phyloP scores from a whole-genome alignment of 2,329 filamentous ascomycete species.

The Fusarium secorum region DNA sequence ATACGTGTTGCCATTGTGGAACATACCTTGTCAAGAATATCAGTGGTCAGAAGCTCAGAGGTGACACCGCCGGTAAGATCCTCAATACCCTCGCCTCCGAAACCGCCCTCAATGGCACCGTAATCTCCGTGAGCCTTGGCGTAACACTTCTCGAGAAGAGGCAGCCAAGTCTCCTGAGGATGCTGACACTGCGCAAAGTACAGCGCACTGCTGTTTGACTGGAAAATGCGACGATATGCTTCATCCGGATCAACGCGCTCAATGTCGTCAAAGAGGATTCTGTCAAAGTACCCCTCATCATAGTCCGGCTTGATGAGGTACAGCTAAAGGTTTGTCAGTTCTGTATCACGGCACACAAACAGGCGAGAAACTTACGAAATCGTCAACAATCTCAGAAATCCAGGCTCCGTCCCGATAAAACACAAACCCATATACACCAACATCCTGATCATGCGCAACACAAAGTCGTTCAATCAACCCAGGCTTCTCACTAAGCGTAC shows the following conservation, averaged over 20 bases:
- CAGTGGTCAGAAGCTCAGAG: conserved; percentile 69
- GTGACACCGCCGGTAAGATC: conserved; percentile 72
- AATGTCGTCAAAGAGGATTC: conserved; percentile 53
- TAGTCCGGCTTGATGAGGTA: conserved; percentile 67
- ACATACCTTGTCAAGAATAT: conserved; percentile 76
- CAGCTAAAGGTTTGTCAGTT: conserved; percentile 44
- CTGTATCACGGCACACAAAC: not conserved
- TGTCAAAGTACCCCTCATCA: conserved; percentile 62
- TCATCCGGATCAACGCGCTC: conserved; percentile 62
- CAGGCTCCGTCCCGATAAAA: conserved; percentile 84
- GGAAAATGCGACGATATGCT: conserved; percentile 73
- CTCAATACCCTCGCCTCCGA: conserved; percentile 66
- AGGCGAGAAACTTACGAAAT: conserved; percentile 51
- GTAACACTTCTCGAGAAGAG: conserved; percentile 80
- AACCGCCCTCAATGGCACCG: conserved; percentile 76
- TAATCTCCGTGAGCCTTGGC: conserved; percentile 85
- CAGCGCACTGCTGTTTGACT: conserved; percentile 76
- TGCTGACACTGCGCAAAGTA: conserved; percentile 80
- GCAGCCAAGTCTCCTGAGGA: conserved; percentile 81
- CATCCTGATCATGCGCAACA: conserved; percentile 73
- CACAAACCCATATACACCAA: conserved; percentile 86
- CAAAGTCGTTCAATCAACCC: conserved; percentile 77
- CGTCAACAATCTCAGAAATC: conserved; percentile 65
- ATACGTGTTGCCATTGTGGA: accelerated
- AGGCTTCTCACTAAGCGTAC: conserved; percentile 76